These are phyloP conservation scores for Hericium erinaceus DNA, from an alignment of 768 basidiomycete genomes.

Conservation along the genomic window DNA sequence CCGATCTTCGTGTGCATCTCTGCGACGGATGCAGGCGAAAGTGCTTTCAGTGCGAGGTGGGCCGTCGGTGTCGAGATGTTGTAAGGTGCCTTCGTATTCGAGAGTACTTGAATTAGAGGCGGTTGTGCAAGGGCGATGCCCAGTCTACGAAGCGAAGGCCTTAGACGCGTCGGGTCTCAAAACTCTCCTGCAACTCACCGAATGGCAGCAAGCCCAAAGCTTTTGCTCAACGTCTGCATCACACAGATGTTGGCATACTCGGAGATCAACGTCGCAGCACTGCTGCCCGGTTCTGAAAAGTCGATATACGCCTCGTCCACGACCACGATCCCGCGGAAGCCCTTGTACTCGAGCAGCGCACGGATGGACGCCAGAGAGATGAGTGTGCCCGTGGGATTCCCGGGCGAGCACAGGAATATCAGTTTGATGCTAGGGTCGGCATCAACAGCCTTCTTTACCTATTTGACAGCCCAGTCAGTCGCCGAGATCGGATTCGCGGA, in stretches of 20 bases:
- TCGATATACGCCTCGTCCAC: constrained; percentile 99
- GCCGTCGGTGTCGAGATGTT: constrained; percentile 92
- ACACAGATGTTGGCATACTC: constrained; percentile 87
- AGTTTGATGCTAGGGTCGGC: constrained; percentile 78
- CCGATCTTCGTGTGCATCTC: constrained; percentile 58
- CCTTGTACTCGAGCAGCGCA: constrained; percentile 62
- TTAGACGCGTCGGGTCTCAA: neutral
- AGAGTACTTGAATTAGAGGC: constrained; percentile 80
- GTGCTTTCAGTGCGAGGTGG: constrained; percentile 67
- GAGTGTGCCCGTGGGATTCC: constrained; percentile 90
- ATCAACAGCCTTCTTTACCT: constrained; percentile 67
- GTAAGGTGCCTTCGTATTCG: constrained; percentile 96
- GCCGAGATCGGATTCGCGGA: neutral
- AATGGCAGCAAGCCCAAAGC: constrained; percentile 92
- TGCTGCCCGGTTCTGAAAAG: constrained; percentile 57
- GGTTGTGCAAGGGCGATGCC: constrained; percentile 89
- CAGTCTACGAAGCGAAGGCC: constrained; percentile 39
- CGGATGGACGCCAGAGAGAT: constrained; percentile 66
- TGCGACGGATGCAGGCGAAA: constrained; percentile 53
- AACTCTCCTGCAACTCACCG: constrained; percentile 42
- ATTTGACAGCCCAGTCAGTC: neutral
- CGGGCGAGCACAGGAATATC: constrained; percentile 92
- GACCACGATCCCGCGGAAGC: constrained; percentile 85
- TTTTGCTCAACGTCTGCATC: constrained; percentile 95
- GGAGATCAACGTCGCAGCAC: constrained; percentile 61